phyloP scores from a whole-genome alignment of 495 filamentous ascomycete species.

The Trichocladium antarcticum region DNA sequence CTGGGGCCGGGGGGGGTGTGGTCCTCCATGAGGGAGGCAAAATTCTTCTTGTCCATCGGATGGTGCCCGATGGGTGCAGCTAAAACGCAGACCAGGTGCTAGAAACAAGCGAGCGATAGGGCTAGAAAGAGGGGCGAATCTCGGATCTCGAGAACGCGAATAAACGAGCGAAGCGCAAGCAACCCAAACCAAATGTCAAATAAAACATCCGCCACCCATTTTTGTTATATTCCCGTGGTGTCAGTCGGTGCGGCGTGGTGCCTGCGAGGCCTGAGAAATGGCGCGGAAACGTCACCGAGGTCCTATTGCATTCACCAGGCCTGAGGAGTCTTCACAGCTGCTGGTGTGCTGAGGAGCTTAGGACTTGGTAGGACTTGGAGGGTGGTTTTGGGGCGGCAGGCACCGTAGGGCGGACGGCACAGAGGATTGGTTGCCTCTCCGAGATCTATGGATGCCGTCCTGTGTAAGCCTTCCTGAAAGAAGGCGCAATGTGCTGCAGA shows the following conservation, averaged over 20 bases:
- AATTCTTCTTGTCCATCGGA: conserved; percentile 25
- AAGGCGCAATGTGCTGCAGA: background rate
- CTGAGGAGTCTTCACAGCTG: background rate
- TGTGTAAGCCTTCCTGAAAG: too few species aligned
- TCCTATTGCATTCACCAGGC: conserved; percentile 11
- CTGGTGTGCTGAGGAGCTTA: conserved; percentile 6
- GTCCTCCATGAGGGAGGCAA: conserved; percentile 25
- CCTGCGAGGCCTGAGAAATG: conserved; percentile 8
- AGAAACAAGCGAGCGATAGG: background rate
- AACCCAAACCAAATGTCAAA: conserved; percentile 9
- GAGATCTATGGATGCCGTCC: background rate
- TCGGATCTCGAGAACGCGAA: background rate
- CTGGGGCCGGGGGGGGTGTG: conserved; percentile 13
- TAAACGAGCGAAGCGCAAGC: conserved; percentile 7
- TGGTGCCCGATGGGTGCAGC: background rate
- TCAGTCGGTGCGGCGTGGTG: background rate
- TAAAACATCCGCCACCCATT: conserved; percentile 28
- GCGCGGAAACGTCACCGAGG: conserved; percentile 16
- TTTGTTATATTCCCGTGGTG: conserved; percentile 22
- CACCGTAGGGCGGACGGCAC: conserved; percentile 9
- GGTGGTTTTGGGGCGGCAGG: conserved; percentile 6
- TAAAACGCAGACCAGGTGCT: background rate
- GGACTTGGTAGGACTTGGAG: conserved; percentile 20
- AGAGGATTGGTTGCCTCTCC: conserved; percentile 23
- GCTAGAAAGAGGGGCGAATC: background rate